Conservation (phyloP, 257 asterid genomes). For the Penstemon davidsonii region DNA sequence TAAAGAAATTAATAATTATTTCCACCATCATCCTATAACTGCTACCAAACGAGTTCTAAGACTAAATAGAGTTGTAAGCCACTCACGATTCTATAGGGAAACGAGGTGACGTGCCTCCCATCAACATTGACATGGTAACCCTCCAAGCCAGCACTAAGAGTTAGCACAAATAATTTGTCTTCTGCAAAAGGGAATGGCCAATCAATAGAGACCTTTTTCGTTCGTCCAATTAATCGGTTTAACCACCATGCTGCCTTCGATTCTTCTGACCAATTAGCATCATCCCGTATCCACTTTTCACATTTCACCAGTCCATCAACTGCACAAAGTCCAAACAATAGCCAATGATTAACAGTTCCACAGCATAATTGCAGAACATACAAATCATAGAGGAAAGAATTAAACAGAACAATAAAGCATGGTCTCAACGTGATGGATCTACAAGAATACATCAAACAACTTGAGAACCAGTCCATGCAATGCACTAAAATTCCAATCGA, state of each 20-base stretch:
- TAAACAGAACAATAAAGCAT: background rate
- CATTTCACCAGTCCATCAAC: slow-evolving; percentile 84
- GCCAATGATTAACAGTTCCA: slow-evolving; percentile 1
- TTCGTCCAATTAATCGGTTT: slow-evolving; percentile 71
- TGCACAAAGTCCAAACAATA: slow-evolving; percentile 36
- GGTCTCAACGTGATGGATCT: background rate
- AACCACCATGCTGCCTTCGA: slow-evolving; percentile 86
- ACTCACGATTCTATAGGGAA: slow-evolving; percentile 92
- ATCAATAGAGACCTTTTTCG: slow-evolving; percentile 64
- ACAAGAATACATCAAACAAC: background rate
- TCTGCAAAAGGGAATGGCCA: slow-evolving; percentile 95
- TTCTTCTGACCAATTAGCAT: slow-evolving; percentile 66
- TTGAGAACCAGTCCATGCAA: background rate
- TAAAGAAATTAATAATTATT: no score
- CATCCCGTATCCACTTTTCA: slow-evolving; percentile 81
- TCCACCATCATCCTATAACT: no score
- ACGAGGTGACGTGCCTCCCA: slow-evolving; percentile 92
- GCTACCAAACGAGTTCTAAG: background rate
- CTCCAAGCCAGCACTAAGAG: slow-evolving; percentile 94
- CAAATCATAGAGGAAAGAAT: background rate
- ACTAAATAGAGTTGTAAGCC: slow-evolving; percentile 11
- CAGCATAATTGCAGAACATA: slow-evolving; percentile 13
- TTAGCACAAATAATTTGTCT: slow-evolving; percentile 77
- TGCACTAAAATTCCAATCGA: slow-evolving; percentile 3
- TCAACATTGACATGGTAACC: slow-evolving; percentile 90